Base-by-base conservation (phyloP, 371 early-diverging fungal species). In the Mortierella sp. region DNA sequence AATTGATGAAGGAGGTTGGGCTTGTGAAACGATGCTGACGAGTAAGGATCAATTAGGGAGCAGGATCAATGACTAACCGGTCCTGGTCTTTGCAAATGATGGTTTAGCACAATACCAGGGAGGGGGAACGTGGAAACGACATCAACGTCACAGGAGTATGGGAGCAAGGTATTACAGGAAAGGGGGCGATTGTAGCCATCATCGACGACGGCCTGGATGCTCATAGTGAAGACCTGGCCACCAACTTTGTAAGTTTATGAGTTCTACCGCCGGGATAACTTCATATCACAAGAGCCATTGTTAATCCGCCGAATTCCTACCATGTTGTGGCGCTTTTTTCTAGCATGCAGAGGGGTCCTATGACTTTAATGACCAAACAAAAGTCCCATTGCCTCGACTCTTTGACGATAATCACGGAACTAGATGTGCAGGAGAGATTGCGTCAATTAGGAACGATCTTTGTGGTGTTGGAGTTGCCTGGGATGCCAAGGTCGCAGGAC, bases 391-490 rank as follows among this genome's bases (percentile, higher is more conserved):
- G 56, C 98, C 98, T 31, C 82, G 79, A 17, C 65, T 92, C 0
- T 57, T 55, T 37, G 92, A 95, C 57, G 99, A 98, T 77, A 85
- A 85, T 40, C 99, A 98, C 79, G 99, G 98, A 43, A 98, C 99
- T 0, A 82, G 99, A 29, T 98, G 98, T 80, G 99, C 99, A 9
- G 99, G 98, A 10, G 95, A 97, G 82, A 94, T 98, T 40, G 99
- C 97, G 0, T 97, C 97, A 14, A 85, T 83, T 12, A 82, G 83
- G 43, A 98, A 98, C 77, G 79, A 92, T 71, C 91, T 90, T 1
- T 98, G 99, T 65, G 98, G 98, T n/a, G 91, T 98, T 3, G 99
- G 99, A 19, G 89, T 97, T 45, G 98, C 98, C 0, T 96, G 89
- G 76, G 84, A 91, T 45, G 87, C 98, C 21, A 88, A 89, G 65